phyloP scores from a whole-genome alignment of 1,139 yeast species.

The Saccharomyces hybrid region DNA sequence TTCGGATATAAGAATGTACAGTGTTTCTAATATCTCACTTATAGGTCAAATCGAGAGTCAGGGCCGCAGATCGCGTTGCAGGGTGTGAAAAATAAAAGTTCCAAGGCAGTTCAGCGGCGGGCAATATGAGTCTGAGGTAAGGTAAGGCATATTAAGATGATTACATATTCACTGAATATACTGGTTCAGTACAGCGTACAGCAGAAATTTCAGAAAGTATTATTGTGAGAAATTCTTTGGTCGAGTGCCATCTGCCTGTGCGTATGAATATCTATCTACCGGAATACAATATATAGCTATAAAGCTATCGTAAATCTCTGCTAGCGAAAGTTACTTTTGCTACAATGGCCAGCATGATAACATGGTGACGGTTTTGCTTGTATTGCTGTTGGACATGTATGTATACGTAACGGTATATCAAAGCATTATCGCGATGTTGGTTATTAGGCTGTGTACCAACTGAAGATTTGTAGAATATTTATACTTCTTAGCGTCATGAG shows the following conservation, averaged over 20 bases:
- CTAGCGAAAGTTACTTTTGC: neutral
- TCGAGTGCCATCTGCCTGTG: neutral
- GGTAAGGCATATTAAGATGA: neutral
- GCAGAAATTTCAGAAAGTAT: neutral
- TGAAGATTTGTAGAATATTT: neutral
- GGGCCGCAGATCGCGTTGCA: neutral
- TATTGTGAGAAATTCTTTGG: neutral
- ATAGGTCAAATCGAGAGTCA: neutral
- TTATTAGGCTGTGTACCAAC: neutral
- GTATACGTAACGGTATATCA: neutral
- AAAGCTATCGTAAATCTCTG: neutral
- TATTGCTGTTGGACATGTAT: neutral
- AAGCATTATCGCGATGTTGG: neutral
- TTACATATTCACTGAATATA: neutral
- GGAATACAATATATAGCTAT: neutral
- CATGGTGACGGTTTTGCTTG: neutral
- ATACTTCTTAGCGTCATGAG: neutral
- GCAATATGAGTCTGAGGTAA: neutral
- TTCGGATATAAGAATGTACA: neutral
- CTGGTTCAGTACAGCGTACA: neutral
- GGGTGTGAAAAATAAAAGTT: neutral
- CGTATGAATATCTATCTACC: neutral
- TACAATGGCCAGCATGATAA: neutral
- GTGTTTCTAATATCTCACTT: neutral
- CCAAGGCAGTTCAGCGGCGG: neutral